These are phyloP conservation scores for Trichophyton schoenleinii DNA, from an alignment of 2,329 filamentous ascomycete species.

Conservation along the genomic window DNA sequence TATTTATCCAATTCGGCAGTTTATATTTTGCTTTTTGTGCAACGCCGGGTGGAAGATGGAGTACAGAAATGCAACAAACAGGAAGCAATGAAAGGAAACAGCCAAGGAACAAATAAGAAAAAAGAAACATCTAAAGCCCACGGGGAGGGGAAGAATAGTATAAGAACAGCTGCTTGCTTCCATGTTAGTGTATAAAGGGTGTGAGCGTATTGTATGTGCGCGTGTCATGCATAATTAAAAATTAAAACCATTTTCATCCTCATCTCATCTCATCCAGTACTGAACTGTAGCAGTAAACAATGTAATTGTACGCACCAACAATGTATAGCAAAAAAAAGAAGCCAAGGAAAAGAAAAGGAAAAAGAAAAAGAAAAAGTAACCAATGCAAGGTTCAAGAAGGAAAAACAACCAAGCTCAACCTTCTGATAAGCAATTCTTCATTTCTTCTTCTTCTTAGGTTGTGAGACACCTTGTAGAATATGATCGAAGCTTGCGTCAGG, in stretches of 20 bases:
- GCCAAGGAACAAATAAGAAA: not conserved
- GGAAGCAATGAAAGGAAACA: not conserved
- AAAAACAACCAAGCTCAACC: not conserved
- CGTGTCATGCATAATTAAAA: not conserved
- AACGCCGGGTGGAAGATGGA: not conserved
- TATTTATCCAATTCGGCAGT: not conserved
- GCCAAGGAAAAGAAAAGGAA: not conserved
- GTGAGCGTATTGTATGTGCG: too few relatives aligned
- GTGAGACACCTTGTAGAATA: conserved; percentile 30
- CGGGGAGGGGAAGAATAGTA: not conserved
- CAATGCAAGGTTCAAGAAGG: not conserved
- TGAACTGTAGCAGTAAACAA: not conserved
- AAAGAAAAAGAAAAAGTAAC: not conserved
- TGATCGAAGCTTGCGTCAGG: conserved; percentile 39
- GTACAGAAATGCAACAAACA: not conserved
- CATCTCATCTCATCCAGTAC: not conserved
- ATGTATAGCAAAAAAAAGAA: not conserved
- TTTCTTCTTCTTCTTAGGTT: not conserved
- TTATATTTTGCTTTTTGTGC: not conserved
- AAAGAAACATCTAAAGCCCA: not conserved
- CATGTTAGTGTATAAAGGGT: not conserved
- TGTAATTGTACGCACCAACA: conserved; percentile 2
- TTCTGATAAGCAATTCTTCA: not conserved
- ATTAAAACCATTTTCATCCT: not conserved
- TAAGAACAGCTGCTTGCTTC: not conserved